These are phyloP conservation scores for Funneliformis geosporum DNA, from an alignment of 192 early-diverging fungal genomes.

Conservation along the genomic window DNA sequence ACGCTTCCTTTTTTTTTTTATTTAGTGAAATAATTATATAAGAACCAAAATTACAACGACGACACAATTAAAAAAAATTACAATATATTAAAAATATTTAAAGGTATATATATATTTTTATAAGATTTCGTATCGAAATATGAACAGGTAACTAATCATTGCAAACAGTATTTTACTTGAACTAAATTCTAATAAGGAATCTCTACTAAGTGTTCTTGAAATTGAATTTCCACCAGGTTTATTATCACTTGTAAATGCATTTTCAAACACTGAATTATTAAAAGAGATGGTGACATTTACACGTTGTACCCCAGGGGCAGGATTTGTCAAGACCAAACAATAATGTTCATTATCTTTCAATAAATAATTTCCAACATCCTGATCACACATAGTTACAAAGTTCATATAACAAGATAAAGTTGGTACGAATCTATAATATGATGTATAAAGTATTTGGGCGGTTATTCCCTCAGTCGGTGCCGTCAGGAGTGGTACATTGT, in stretches of 20 bases:
- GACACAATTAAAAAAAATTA: no score
- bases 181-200: background rate
- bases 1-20: no score
- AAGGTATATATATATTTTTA: background rate
- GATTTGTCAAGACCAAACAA: background rate
- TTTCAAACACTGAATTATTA: slow-evolving; percentile 13
- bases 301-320: background rate
- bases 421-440: background rate
- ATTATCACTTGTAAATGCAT: slow-evolving; percentile 4
- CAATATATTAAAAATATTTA: no score
- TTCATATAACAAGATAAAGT: slow-evolving; percentile 12
- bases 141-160: background rate
- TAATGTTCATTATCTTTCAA: slow-evolving; percentile 9
- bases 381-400: background rate
- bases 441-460: background rate
- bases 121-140: background rate
- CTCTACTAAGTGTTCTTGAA: background rate
- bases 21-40: no score
- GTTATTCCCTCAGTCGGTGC: background rate
- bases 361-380: background rate
- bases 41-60: no score
- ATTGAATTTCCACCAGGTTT: slow-evolving; percentile 8
- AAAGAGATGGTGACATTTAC: slow-evolving; percentile 4
- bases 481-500: background rate
- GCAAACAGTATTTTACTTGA: background rate